Conservation (phyloP, 345 rosid genomes). For the Murraya paniculata region DNA sequence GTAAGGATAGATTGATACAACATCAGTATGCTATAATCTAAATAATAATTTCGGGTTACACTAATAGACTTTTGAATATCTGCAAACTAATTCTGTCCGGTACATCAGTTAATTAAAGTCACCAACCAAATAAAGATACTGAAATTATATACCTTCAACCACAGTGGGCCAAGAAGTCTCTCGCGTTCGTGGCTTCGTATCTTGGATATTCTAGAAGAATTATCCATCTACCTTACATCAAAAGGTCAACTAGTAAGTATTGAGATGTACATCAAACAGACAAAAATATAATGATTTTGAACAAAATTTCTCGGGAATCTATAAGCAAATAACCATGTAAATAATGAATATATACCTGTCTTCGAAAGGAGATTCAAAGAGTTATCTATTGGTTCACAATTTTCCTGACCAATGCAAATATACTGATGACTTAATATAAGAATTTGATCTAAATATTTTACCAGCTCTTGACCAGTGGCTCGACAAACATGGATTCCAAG, state of each 20-base stretch:
- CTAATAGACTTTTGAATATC: background rate
- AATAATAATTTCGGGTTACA: slow-evolving; percentile 12
- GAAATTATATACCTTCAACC: slow-evolving; percentile 71
- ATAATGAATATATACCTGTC: background rate
- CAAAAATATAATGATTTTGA: background rate
- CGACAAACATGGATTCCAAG: slow-evolving; percentile 97
- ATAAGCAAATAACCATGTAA: background rate
- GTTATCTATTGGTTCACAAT: background rate
- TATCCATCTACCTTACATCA: slow-evolving; percentile 87
- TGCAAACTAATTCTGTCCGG: background rate
- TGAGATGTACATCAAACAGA: background rate
- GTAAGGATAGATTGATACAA: slow-evolving; percentile 8
- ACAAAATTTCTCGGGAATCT: background rate
- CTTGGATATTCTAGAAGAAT: slow-evolving; percentile 94
- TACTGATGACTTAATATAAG: slow-evolving; percentile 8
- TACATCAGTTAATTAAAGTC: background rate
- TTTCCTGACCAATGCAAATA: background rate
- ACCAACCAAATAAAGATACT: background rate
- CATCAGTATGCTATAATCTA: slow-evolving; percentile 17
- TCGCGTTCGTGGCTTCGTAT: slow-evolving; percentile 85
- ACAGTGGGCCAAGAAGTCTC: slow-evolving; percentile 93
- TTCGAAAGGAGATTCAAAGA: background rate
- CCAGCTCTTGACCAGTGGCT: slow-evolving; percentile 99
- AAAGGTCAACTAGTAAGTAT: slow-evolving; percentile 20
- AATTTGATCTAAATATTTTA: slow-evolving; percentile 24